Evolutionary conservation across 2,329 filamentous ascomycete genomes (phyloP).

Genomic region (Sporothrix luriei): DNA sequence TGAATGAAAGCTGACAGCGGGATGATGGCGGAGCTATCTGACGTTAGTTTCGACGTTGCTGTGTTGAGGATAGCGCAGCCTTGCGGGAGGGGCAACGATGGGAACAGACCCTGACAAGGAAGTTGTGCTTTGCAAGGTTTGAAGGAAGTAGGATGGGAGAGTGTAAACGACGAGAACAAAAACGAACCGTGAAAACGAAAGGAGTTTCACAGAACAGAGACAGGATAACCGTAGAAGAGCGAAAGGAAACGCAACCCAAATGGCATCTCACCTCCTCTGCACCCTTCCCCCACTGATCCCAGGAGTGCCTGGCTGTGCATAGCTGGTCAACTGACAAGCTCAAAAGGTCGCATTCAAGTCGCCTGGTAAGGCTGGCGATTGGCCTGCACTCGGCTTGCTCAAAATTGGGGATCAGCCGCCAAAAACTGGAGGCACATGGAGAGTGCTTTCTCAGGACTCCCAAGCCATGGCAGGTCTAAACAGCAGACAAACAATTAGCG

Average conservation of each 20-base stretch:
- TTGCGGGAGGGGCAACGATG: slow-evolving; percentile 13
- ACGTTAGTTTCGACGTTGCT: slow-evolving; percentile 18
- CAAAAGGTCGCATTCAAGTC: slow-evolving; percentile 2
- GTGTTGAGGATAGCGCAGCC: slow-evolving; percentile 22
- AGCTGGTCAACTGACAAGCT: slow-evolving; percentile 26
- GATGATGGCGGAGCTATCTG: slow-evolving; percentile 25
- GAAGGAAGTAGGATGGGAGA: not conserved
- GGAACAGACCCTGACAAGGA: not conserved
- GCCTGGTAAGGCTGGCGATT: slow-evolving; percentile 10
- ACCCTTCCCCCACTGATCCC: not conserved
- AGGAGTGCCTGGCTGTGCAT: not conserved
- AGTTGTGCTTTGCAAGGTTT: no score
- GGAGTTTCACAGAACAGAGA: not conserved
- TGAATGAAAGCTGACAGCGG: not conserved
- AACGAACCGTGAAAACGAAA: not conserved
- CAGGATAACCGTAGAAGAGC: not conserved
- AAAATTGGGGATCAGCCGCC: not conserved
- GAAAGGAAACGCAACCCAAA: not conserved
- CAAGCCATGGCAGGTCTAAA: not conserved
- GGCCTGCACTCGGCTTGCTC: not conserved
- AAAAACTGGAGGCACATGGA: not conserved
- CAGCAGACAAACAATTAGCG: not conserved
- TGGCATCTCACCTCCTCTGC: slow-evolving; percentile 8
- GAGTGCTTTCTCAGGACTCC: not conserved
- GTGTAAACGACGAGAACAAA: not conserved